Evolutionary conservation across 2,329 filamentous ascomycete species (phyloP).

Genomic region (Polytolypa hystricis): DNA sequence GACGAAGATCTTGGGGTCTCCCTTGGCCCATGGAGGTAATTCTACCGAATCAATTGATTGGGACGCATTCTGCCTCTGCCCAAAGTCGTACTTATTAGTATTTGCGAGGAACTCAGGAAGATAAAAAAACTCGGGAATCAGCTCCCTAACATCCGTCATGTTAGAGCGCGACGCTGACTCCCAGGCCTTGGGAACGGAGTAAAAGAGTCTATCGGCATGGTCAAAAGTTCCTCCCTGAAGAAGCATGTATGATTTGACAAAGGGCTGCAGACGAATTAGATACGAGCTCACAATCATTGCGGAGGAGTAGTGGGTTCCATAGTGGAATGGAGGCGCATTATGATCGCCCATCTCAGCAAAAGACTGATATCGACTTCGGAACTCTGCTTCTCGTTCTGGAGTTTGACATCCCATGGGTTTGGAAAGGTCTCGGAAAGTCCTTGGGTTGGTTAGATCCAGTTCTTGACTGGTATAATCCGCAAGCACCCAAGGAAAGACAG

Average conservation of each 20-base stretch:
- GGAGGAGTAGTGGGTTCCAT: constrained; percentile 96
- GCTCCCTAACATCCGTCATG: constrained; percentile 85
- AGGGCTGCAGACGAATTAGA: constrained; percentile 86
- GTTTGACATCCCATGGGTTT: constrained; percentile 96
- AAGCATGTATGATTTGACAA: constrained; percentile 88
- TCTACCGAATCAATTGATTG: constrained; percentile 73
- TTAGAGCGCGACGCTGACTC: constrained; percentile 77
- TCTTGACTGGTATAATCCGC: constrained; percentile 94
- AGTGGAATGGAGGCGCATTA: constrained; percentile 73
- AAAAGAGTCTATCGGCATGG: constrained; percentile 89
- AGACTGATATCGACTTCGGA: constrained; percentile 72
- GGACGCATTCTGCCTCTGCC: constrained; percentile 67
- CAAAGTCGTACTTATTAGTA: constrained; percentile 89
- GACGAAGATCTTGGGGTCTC: constrained; percentile 90
- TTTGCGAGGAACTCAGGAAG: constrained; percentile 92
- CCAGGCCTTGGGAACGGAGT: constrained; percentile 86
- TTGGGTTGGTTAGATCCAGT: constrained; percentile 72
- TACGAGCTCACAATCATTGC: constrained; percentile 98
- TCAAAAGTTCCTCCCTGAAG: constrained; percentile 95
- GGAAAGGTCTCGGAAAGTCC: constrained; percentile 77
- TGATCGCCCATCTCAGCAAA: constrained; percentile 82
- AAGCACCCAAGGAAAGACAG: constrained; percentile 93
- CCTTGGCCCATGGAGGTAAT: constrained; percentile 94
- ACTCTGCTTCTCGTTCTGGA: constrained; percentile 61
- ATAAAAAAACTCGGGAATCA: constrained; percentile 96